Conservation (phyloP, 805 yeast genomes). For the Sungouiozyma ichnusensis region DNA sequence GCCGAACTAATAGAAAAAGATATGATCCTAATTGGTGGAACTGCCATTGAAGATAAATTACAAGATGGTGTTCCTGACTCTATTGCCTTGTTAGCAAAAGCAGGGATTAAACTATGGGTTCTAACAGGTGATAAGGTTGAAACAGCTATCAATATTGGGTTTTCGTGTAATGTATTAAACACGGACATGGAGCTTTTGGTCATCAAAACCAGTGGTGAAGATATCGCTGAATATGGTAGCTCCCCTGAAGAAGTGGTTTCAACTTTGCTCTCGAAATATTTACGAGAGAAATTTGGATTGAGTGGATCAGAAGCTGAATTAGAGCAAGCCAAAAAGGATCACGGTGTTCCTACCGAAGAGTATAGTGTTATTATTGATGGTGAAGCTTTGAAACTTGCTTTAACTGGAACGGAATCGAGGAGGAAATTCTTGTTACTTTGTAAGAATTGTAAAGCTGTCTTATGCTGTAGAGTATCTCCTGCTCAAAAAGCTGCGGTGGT, state of each 20-base stretch:
- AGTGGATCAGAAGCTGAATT: conserved; percentile 50
- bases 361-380: conserved; percentile 73
- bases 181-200: conserved; percentile 69
- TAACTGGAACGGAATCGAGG: conserved; percentile 34
- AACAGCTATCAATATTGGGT: conserved; percentile 82
- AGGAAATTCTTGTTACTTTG: conserved; percentile 60
- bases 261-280: conserved; percentile 40
- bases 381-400: conserved; percentile 54
- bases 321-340: conserved; percentile 42
- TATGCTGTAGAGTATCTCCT: conserved; percentile 84
- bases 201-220: conserved; percentile 40
- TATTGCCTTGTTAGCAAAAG: conserved; percentile 54
- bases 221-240: conserved; percentile 35
- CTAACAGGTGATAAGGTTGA: conserved; percentile 83
- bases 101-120: conserved; percentile 83
- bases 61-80: conserved; percentile 87
- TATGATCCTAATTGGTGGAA: conserved; percentile 62
- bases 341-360: conserved; percentile 59
- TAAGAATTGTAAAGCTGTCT: conserved; percentile 70
- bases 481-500: conserved; percentile 80
- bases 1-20: conserved; percentile 66
- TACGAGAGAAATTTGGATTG: conserved; percentile 48
- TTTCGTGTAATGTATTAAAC: conserved; percentile 68
- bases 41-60: conserved; percentile 78
- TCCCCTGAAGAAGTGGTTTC: conserved; percentile 35